Evolutionary conservation across 768 basidiomycete species (phyloP).

Genomic region (Podaxis sp.): DNA sequence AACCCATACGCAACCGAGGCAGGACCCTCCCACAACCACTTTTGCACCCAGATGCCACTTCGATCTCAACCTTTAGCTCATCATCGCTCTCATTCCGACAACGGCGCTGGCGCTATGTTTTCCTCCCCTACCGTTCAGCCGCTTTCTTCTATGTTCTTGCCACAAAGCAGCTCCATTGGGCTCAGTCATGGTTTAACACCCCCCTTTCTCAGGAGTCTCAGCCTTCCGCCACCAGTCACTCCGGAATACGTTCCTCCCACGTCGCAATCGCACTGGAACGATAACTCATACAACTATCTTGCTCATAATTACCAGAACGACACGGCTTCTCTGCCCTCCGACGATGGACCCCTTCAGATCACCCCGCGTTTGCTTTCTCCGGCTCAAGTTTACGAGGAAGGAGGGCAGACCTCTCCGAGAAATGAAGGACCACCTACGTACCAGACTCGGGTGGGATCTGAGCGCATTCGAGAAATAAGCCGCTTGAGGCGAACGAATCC

Average conservation of each 20-base stretch:
- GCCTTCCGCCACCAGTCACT: neutral
- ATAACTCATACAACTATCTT: neutral
- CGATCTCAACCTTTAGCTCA: neutral
- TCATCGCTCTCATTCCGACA: slow-evolving; percentile 4
- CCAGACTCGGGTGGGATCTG: slow-evolving; percentile 8
- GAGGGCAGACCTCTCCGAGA: neutral
- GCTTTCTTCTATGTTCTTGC: neutral
- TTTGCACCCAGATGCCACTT: neutral
- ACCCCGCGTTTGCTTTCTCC: neutral
- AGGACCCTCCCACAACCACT: neutral
- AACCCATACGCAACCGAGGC: neutral
- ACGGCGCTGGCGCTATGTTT: neutral
- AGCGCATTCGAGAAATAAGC: slow-evolving; percentile 12
- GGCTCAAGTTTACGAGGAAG: neutral
- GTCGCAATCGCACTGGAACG: neutral
- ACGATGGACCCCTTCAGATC: neutral
- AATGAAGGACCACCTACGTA: neutral
- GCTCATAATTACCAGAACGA: neutral
- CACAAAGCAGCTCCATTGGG: neutral
- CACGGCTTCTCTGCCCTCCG: neutral
- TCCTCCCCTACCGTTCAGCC: neutral
- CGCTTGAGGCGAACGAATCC: slow-evolving; percentile 9
- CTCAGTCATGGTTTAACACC: neutral
- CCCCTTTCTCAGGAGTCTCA: neutral
- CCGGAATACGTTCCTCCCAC: neutral